These are phyloP conservation scores for Parascedosporium putredinis DNA, from an alignment of 2,329 filamentous ascomycete species.

Conservation along the genomic window DNA sequence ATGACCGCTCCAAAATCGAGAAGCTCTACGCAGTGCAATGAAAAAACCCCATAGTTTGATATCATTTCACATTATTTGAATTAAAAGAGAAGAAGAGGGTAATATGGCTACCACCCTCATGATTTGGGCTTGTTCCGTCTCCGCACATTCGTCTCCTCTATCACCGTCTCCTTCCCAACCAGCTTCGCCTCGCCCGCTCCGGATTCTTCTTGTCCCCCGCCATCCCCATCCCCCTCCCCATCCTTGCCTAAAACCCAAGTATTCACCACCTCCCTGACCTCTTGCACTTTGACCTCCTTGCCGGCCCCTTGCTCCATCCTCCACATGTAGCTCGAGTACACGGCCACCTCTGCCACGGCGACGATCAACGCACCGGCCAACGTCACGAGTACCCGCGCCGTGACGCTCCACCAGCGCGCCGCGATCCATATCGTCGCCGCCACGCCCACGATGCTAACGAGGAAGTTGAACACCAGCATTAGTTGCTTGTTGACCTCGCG, in stretches of 20 bases:
- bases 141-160: slow-evolving; percentile 2
- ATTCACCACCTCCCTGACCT: slow-evolving; percentile 58
- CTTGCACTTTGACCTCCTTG: slow-evolving; percentile 47
- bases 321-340: slow-evolving; percentile 67
- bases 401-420: slow-evolving; percentile 64
- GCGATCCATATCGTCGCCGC: slow-evolving; percentile 70
- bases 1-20: too few species aligned
- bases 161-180: not conserved
- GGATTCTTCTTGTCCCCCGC: slow-evolving; percentile 12
- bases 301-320: slow-evolving; percentile 58
- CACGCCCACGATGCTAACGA: slow-evolving; percentile 75
- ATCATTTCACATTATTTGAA: too few species aligned
- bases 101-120: not conserved
- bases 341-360: slow-evolving; percentile 64
- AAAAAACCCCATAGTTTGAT: too few species aligned
- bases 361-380: slow-evolving; percentile 61
- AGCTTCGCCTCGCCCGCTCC: not conserved
- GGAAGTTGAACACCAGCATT: slow-evolving; percentile 78
- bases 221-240: slow-evolving; percentile 18
- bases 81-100: not conserved
- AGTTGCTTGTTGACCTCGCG: slow-evolving; percentile 71
- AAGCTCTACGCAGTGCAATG: too few species aligned
- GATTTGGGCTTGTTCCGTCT: slow-evolving; percentile 5
- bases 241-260: slow-evolving; percentile 55
- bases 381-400: slow-evolving; percentile 58